Evolutionary conservation across 352 stramenopile genomes (phyloP), one percentile per base, ranked within the genome.

Genomic region (Salisapilia sapeloensis): DNA sequence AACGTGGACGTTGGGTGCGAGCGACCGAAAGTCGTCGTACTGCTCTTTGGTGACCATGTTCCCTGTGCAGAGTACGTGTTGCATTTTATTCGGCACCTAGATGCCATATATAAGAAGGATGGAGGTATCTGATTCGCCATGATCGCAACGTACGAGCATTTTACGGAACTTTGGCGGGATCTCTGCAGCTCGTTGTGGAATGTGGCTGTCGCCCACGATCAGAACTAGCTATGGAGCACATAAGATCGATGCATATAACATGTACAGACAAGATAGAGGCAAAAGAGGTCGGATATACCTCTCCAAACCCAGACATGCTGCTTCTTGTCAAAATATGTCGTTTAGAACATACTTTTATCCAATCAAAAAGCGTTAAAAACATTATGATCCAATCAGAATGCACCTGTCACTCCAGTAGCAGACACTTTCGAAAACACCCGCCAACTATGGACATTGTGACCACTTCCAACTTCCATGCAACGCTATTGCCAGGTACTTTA

Each of bases 151-250:
- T 37, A 89, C 72, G 33, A 87, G 61, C 60, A 92, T 92, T 42
- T 91, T 89, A 49, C 93, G 81, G 46, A 99, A 98, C 47, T 96
- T 97, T 29, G 97, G 87, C 4, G 92, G 94, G 33, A 99, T 97
- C 19, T 85, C 65, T 15, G 74, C 77, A 1, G 89, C 75, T 40
- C 94, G 69, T 26, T 94, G 80, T 32, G 94, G 94, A 40, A 98
- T 96, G 55, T 99, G 92, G 55, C 89, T 74, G 62, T 99, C 95
- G 20, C 95, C 95, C 6, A 98, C 41, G 8, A 99, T 71, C 2
- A 99, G 58, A 11, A 98, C 93, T 15, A 98, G 63, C 79, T 99
- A 60, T 48, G 60, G 5, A 21, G 21, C n/a, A 33, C 4, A 41
- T n/a, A n/a, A n/a, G n/a, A n/a, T n/a, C n/a, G n/a, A n/a, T n/a